Base-by-base conservation (phyloP, 2,329 filamentous ascomycete species). In the Elsinoe batatas region DNA sequence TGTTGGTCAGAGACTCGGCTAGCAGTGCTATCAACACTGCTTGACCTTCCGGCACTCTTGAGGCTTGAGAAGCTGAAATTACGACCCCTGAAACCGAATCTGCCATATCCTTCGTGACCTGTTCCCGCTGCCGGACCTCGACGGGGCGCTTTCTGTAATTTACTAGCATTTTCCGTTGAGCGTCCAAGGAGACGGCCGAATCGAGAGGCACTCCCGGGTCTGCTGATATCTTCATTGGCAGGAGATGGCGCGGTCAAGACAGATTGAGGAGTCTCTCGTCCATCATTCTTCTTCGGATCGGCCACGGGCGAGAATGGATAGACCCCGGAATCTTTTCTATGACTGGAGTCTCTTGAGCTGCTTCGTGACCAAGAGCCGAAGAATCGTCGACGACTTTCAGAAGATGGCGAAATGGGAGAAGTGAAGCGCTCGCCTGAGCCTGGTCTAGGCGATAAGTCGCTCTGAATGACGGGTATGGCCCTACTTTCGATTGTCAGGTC, bases 71-170 rank as follows among this genome's bases (percentile, higher is more conserved):
- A 72, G 63, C 80, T 84, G 58, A 78, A 80, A 63, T 83, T 88
- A 54, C 85, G 79, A 30, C 84, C 79, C 57, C 83, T 79, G 30
- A 77, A 73, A 2, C 83, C 82, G 56, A 88, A 75, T 56, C 79
- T 79, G 0, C 85, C 85, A 64, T 91, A 91, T 1, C 86, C 86
- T 72, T 97, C 91, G 64, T 97, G 90, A 0, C 91, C 91, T 36
- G 91, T 97, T n/a, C 91, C 91, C 38, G 91, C 91, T 13, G 80
- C 82, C 18, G 91, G 91, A 0, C 91, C 91, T 69, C 89, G 91
- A 26, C 86, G 79, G 20, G 74, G 58, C 6, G 74, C 65, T 60
- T 78, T 82, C 7, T 84, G 82, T 36, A 78, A 76, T 65, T 79
- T 82, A 5, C 32, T 38, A n/a, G 83, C 78, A 0, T 26, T 44